These are phyloP conservation scores for Dendrobium officinale DNA, from an alignment of 106 monocot species.

Conservation along the genomic window DNA sequence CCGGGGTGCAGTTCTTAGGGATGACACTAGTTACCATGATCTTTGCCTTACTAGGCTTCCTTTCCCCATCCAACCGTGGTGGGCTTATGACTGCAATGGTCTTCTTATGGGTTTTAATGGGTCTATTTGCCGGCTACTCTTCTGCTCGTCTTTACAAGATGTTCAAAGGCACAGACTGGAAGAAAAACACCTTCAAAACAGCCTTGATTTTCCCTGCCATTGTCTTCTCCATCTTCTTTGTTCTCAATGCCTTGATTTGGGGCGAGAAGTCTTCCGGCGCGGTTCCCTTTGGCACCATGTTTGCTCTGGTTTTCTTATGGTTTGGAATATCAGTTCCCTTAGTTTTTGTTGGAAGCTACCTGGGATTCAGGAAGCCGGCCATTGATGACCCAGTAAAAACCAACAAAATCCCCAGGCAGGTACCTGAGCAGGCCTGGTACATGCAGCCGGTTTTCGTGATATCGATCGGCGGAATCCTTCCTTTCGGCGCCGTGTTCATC, in stretches of 20 bases:
- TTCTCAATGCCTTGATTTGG: slow-evolving; percentile 24
- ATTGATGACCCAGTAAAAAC: slow-evolving; percentile 16
- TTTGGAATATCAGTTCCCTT: slow-evolving; percentile 20
- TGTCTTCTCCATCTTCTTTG: slow-evolving; percentile 18
- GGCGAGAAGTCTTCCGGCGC: slow-evolving; percentile 25
- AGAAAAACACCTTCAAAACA: slow-evolving; percentile 15
- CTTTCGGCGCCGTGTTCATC: slow-evolving; percentile 17
- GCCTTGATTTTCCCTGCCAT: slow-evolving; percentile 23
- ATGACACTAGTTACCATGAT: slow-evolving; percentile 16
- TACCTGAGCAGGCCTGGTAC: slow-evolving; percentile 27
- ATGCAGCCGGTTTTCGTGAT: slow-evolving; percentile 18
- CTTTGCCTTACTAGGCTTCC: slow-evolving; percentile 9
- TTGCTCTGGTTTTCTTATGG: slow-evolving; percentile 21
- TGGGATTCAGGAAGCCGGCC: slow-evolving; percentile 15
- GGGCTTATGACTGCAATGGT: slow-evolving; percentile 18
- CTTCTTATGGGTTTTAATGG: slow-evolving; percentile 15
- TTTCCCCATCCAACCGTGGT: slow-evolving; percentile 15
- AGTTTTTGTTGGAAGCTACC: slow-evolving; percentile 16
- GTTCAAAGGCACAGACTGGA: slow-evolving; percentile 20
- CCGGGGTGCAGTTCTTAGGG: slow-evolving; percentile 17
- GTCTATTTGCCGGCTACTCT: slow-evolving; percentile 15
- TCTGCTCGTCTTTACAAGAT: slow-evolving; percentile 14
- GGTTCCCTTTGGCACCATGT: slow-evolving; percentile 22
- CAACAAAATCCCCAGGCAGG: slow-evolving; percentile 22
- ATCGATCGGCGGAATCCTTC: slow-evolving; percentile 15